These are phyloP conservation scores for Acarospora socialis DNA, from an alignment of 2,329 filamentous ascomycete species.

Conservation along the genomic window DNA sequence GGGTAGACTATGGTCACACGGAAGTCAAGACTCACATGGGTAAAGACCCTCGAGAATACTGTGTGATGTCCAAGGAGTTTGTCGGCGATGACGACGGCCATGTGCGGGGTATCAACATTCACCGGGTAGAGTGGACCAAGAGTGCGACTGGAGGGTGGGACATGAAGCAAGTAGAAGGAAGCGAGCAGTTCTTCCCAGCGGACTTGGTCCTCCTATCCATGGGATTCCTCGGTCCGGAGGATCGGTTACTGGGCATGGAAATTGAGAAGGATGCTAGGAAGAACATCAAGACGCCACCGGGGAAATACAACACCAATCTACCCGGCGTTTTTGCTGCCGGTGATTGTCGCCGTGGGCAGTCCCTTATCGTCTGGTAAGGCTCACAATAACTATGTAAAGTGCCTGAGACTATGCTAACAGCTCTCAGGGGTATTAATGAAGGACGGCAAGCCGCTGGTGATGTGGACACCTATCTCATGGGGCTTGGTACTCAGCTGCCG, in stretches of 20 bases:
- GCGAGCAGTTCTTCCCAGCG: conserved; percentile 89
- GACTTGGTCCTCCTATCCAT: conserved; percentile 90
- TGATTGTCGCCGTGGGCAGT: conserved; percentile 89
- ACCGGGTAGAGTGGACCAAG: conserved; percentile 93
- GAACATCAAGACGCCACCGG: conserved; percentile 86
- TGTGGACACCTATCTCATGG: conserved; percentile 75
- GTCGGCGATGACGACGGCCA: conserved; percentile 75
- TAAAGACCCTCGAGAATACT: conserved; percentile 91
- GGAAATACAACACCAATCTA: conserved; percentile 78
- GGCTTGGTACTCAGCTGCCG: conserved; percentile 59
- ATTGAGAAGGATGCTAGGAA: conserved; percentile 86
- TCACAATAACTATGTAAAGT: conserved; percentile 3
- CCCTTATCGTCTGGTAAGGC: conserved; percentile 83
- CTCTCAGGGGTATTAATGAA: conserved; percentile 78
- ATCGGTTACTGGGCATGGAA: conserved; percentile 69
- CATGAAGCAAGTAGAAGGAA: conserved; percentile 93
- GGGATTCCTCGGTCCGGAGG: conserved; percentile 93
- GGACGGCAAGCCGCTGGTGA: conserved; percentile 85
- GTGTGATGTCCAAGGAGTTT: conserved; percentile 96
- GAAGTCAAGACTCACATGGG: conserved; percentile 95
- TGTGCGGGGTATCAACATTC: conserved; percentile 91
- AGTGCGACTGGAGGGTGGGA: conserved; percentile 83
- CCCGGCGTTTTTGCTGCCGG: conserved; percentile 85
- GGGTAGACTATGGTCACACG: conserved; percentile 93
- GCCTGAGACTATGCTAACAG: conserved; percentile 22